Base-by-base conservation (phyloP, 192 early-diverging fungal genomes). In the Backusella circina region DNA sequence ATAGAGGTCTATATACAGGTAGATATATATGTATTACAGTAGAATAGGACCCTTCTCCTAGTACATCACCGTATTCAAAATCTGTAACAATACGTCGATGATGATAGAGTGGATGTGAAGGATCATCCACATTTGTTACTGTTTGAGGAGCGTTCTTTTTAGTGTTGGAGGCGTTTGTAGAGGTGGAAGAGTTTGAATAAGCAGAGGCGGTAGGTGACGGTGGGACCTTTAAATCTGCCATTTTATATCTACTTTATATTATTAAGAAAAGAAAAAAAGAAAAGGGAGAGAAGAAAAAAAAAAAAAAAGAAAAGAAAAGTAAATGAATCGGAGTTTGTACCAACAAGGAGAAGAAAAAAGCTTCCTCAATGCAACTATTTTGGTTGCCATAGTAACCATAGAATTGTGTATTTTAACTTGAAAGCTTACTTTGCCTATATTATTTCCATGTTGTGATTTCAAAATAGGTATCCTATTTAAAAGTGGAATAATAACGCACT, bases 31-130 rank as follows among this genome's bases (percentile, higher is more conserved):
- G 0, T 23, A 78, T 75, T 86, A 90, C 95, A 1, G 98, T 95
- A 10, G 98, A 98, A 82, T 97, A 99, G 23, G 93, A 93, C 57
- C 98, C 98, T 85, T 98, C 96, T 70, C 98, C 98, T 21, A 99
- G 82, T 0, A 90, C 87, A 66, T 87, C 80, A 9, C 93, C 94
- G 78, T 97, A 95, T 26, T 88, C 86, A 84, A 97, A 99, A 76
- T 99, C 97, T 9, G 77, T 84, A 1, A 93, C 91, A 3, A 79
- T 86, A 8, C 96, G 91, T 71, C 93, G 93, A 61, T 90, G 90
- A 18, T 81, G 73, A 31, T 84, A 65, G 5, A 77, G 71, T 5
- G 76, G 80, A 65, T 82, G 80, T 44, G 72, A 73, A n/a, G 80
- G 80, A 70, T 78, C 67, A 41, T 73, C 74, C 4, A 78, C 39